phyloP scores from a whole-genome alignment of 73 alveolate genomes.

The Paramecium sexaurelia region DNA sequence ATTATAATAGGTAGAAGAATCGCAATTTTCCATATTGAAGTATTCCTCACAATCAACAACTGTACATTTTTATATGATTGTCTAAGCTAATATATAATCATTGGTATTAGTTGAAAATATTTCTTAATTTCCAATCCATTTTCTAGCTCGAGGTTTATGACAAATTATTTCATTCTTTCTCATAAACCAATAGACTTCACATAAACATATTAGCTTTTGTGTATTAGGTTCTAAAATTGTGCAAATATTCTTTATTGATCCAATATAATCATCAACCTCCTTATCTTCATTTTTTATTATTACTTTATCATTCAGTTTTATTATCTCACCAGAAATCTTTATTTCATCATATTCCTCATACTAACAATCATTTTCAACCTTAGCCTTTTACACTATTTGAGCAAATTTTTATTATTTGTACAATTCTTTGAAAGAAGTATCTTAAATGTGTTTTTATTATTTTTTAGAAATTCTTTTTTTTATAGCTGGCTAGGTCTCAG shows the following conservation, averaged over 20 bases:
- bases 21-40: neutral
- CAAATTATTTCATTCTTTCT: slow-evolving; percentile 13
- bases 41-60: slow-evolving; percentile 20
- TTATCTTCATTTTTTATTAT: neutral
- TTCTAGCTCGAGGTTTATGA: neutral
- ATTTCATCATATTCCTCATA: slow-evolving; percentile 19
- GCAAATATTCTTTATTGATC: neutral
- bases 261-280: neutral
- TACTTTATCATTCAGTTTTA: neutral
- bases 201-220: neutral
- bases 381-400: neutral
- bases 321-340: slow-evolving; percentile 16
- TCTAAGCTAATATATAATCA: slow-evolving; percentile 20
- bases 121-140: slow-evolving; percentile 30
- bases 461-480: neutral
- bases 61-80: neutral
- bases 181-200: slow-evolving; percentile 27
- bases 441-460: neutral
- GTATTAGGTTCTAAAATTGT: neutral
- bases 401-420: neutral
- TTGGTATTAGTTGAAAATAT: neutral
- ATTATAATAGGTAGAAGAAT: neutral
- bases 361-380: neutral
- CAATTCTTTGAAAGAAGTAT: slow-evolving; percentile 10
- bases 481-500: neutral